Base-by-base conservation (phyloP, 2,329 filamentous ascomycete genomes). In the Trichoderma arundinaceum region DNA sequence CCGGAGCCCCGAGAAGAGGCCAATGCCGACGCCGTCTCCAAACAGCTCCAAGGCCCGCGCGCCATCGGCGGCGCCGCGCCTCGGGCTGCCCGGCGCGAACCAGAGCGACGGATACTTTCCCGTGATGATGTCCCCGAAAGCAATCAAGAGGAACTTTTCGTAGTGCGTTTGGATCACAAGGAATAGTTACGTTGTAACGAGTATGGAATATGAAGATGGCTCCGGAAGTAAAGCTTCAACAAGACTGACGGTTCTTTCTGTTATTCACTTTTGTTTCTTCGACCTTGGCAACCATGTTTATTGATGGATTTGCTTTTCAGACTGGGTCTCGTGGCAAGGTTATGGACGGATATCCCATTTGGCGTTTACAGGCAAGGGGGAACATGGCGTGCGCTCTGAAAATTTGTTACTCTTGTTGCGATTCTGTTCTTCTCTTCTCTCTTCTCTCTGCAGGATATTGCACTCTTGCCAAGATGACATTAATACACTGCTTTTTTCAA, bases 31-130 rank as follows among this genome's bases (percentile, higher is more conserved):
- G 35, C 69, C 68, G 3, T 79, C 81, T 3, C 80, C 82, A 4
- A 86, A 84, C 68, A 82, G 79, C 64, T 83, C 81, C 1, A 78
- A 81, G 56, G 77, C 79, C 1, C 79, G 84, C 66, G 85, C 83
- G 2, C 81, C 83, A 2, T 82, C 82, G 1, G 73, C 72, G 17
- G 74, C 72, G 0, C 73, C 76, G 41, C 75, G 79, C 2, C 67
- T 76, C 69, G 77, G 62, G 57, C 74, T 73, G 53, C 68, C 71
- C 5, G 71, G 70, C 38, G 70, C 71, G 57, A 67, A 69, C 15
- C 69, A 71, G 44, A 69, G 77, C 9, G 78, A 82, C 28, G 76
- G 77, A 39, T 84, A 83, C 68, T 84, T 83, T 43, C 76, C 80
- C 5, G 65, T 76, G 6, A 69, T 73, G 49, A 70, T 71, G 38